phyloP scores from a whole-genome alignment of 2,329 filamentous ascomycete species.

The Aspergillus sp. region DNA sequence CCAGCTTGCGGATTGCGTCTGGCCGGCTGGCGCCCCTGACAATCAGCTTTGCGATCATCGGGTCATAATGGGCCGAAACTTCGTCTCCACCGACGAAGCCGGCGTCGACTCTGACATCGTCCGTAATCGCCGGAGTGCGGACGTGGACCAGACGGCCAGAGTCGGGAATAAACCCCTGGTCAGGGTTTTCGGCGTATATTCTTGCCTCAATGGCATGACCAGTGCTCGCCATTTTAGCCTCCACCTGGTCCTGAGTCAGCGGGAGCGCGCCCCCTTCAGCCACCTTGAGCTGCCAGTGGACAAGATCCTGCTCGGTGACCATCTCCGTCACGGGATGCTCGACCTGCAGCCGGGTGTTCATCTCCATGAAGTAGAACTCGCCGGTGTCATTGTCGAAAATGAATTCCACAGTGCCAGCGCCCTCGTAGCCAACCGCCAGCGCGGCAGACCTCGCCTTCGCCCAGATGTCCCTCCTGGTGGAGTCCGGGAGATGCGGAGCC shows the following conservation, averaged over 20 bases:
- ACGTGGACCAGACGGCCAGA: constrained; percentile 82
- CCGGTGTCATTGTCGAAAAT: constrained; percentile 60
- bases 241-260: constrained; percentile 55
- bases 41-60: constrained; percentile 98
- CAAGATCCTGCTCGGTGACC: constrained; percentile 67
- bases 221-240: constrained; percentile 59
- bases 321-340: constrained; percentile 91
- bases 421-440: constrained; percentile 55
- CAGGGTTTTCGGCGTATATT: constrained; percentile 93
- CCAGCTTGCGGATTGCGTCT: constrained; percentile 73
- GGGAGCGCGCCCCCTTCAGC: constrained; percentile 62
- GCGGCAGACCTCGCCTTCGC: constrained; percentile 55
- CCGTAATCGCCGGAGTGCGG: constrained; percentile 57
- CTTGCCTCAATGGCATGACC: constrained; percentile 91
- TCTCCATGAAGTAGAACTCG: constrained; percentile 63
- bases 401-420: constrained; percentile 59
- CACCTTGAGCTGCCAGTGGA: constrained; percentile 91
- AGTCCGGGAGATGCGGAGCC: constrained; percentile 51
- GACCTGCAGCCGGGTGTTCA: constrained; percentile 79
- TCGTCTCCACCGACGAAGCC: constrained; percentile 87
- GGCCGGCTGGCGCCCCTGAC: constrained; percentile 70
- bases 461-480: constrained; percentile 55
- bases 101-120: constrained; percentile 80
- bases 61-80: constrained; percentile 90
- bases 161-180: constrained; percentile 84